Evolutionary conservation across 768 basidiomycete genomes (phyloP).

Genomic region (Rhizopogon salebrosus): DNA sequence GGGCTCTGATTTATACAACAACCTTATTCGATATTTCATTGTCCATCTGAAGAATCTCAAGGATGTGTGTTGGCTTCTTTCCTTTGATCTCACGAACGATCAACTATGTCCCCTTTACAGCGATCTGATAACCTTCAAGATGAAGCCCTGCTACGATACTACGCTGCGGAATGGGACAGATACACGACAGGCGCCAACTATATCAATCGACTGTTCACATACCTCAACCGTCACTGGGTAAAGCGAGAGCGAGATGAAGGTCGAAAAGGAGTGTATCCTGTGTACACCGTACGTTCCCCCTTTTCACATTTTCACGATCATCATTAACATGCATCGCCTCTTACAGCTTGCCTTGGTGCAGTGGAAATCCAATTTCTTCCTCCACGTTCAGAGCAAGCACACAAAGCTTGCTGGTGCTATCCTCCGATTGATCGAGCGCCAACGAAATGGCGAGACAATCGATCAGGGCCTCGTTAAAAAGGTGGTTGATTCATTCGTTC

Average conservation of each 20-base stretch:
- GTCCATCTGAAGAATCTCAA: constrained; percentile 66
- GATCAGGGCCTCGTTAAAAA: constrained; percentile 92
- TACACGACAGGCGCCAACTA: constrained; percentile 98
- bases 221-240: constrained; percentile 99
- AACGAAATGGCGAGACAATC: constrained; percentile 91
- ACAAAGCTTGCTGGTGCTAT: constrained; percentile 84
- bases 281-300: constrained; percentile 76
- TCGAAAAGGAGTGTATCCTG: constrained; percentile 87
- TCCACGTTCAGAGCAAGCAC: constrained; percentile 77
- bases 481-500: constrained; percentile 92
- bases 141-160: constrained; percentile 84
- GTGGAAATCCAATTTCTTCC: constrained; percentile 91
- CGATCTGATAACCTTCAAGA: constrained; percentile 77
- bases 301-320: background rate
- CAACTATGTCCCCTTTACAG: constrained; percentile 35
- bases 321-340: constrained; percentile 1
- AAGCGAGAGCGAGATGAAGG: constrained; percentile 98
- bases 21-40: constrained; percentile 88
- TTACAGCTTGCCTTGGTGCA: constrained; percentile 85
- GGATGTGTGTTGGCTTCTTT: constrained; percentile 45
- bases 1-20: constrained; percentile 96
- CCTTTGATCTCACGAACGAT: background rate
- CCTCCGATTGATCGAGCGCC: constrained; percentile 84
- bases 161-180: constrained; percentile 89
- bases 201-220: constrained; percentile 95